phyloP scores from a whole-genome alignment of 2,329 filamentous ascomycete genomes.

The Colletotrichum euphorbiae region DNA sequence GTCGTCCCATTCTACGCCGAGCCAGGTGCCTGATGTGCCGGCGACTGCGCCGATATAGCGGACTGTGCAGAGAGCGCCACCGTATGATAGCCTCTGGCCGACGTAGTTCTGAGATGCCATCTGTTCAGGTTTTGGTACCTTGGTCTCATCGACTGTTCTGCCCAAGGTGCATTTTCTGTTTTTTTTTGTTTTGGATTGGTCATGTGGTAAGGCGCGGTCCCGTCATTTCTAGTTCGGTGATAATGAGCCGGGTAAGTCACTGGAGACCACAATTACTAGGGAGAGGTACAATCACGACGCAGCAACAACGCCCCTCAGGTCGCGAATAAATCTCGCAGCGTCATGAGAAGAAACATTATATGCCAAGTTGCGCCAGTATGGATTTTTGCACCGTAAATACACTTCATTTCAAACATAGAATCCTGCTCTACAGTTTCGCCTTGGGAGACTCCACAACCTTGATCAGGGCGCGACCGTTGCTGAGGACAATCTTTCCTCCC shows the following conservation, averaged over 20 bases:
- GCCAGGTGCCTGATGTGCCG: constrained; percentile 83
- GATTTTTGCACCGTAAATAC: not conserved
- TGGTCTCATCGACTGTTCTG: constrained; percentile 8
- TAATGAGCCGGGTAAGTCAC: constrained; percentile 4
- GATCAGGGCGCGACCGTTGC: constrained; percentile 85
- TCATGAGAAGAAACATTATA: not conserved
- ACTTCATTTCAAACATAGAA: not conserved
- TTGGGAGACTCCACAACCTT: constrained; percentile 68
- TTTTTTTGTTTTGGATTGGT: not conserved
- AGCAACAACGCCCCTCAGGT: not conserved
- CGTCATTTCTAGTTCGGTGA: constrained; percentile 1
- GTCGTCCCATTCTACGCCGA: constrained; percentile 98
- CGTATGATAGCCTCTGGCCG: constrained; percentile 85
- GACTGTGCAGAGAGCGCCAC: constrained; percentile 82
- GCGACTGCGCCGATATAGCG: constrained; percentile 83
- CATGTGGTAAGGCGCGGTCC: constrained; percentile 6
- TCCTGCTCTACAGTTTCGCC: constrained; percentile 69
- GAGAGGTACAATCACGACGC: not conserved
- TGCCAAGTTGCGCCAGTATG: not conserved
- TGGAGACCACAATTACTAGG: constrained; percentile 33
- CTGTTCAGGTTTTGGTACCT: constrained; percentile 9
- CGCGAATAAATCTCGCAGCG: not conserved
- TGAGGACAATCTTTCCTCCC: constrained; percentile 85
- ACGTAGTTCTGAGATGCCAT: constrained; percentile 60
- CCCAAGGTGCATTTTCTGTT: constrained; percentile 9